Base-by-base conservation (phyloP, 108 stramenopile genomes). In the Discostella stelligeroides region DNA sequence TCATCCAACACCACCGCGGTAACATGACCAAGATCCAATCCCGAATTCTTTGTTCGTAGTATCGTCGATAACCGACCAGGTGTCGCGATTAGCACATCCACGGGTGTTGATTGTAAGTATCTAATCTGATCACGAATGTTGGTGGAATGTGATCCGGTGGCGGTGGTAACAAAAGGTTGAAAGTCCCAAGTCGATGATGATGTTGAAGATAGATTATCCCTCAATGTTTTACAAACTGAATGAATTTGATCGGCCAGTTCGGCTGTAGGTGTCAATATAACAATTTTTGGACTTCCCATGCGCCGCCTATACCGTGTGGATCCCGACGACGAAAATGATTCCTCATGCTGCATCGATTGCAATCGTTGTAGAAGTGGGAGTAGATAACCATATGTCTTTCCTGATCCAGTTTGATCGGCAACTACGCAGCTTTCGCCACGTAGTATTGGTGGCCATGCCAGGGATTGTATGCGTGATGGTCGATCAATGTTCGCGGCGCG, bases 321-420 rank as follows among this genome's bases (percentile, higher is more conserved):
- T n/a, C n/a, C n/a, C n/a, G n/a, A n/a, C n/a, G n/a, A n/a, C n/a
- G n/a, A n/a, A n/a, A n/a, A n/a, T n/a, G n/a, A n/a, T n/a, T n/a
- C n/a, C n/a, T n/a, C 40, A 24, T 34, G 25, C 60, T 42, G 3
- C 0, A 20, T 11, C 2, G 8, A 38, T 34, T 70, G 47, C 37
- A 78, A 73, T 24, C 82, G 66, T 46, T 80, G 82, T 11, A 97
- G 34, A 11, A 95, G 71, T 7, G 97, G 97, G 20, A 95, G 57
- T 10, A 97, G 83, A 72, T 97, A 97, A 15, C 95, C 92, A 42
- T 95, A 79, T 9, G 95, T 98, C 68, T 97, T 95, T 0, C 97
- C 97, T n/a, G 78, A 81, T 5, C 97, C 97, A 2, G 97, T 98
- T 76, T 98, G 97, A 65, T 98, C 97, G 9, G 94, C 97, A 1